These are phyloP conservation scores for Conticribra guillardii DNA, from an alignment of 108 stramenopile genomes.

Conservation along the genomic window DNA sequence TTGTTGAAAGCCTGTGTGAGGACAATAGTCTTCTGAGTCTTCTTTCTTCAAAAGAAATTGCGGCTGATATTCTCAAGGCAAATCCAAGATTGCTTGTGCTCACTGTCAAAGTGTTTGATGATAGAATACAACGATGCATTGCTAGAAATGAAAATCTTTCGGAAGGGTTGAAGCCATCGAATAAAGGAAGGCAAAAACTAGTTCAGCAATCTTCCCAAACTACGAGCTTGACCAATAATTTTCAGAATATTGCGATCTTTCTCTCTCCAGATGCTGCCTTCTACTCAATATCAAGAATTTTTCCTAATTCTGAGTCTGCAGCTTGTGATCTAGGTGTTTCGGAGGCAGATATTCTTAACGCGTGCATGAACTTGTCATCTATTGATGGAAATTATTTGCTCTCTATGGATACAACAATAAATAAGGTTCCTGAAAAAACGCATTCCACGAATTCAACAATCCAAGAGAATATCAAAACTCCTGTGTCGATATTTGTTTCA, in stretches of 20 bases:
- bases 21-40: conserved; percentile 23
- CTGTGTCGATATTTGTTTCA: conserved; percentile 37
- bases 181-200: conserved; percentile 27
- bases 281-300: conserved; percentile 27
- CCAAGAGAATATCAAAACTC: too few species aligned
- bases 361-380: conserved; percentile 6
- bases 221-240: background rate
- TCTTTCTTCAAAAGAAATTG: conserved; percentile 12
- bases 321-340: conserved; percentile 24
- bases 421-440: background rate
- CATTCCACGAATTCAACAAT: background rate
- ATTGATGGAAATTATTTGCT: conserved; percentile 28
- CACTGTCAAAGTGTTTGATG: conserved; percentile 23
- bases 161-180: conserved; percentile 26
- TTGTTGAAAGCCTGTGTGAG: too few species aligned
- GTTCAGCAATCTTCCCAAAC: too few species aligned
- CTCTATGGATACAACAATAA: conserved; percentile 3
- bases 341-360: conserved; percentile 7
- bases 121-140: conserved; percentile 28
- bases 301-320: conserved; percentile 10
- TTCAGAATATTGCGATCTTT: conserved; percentile 6
- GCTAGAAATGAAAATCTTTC: conserved; percentile 11
- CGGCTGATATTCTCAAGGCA: conserved; percentile 25
- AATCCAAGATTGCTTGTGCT: conserved; percentile 53
- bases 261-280: conserved; percentile 12